Conservation (phyloP, 73 alveolate genomes). For the Tetrahymena borealis region DNA sequence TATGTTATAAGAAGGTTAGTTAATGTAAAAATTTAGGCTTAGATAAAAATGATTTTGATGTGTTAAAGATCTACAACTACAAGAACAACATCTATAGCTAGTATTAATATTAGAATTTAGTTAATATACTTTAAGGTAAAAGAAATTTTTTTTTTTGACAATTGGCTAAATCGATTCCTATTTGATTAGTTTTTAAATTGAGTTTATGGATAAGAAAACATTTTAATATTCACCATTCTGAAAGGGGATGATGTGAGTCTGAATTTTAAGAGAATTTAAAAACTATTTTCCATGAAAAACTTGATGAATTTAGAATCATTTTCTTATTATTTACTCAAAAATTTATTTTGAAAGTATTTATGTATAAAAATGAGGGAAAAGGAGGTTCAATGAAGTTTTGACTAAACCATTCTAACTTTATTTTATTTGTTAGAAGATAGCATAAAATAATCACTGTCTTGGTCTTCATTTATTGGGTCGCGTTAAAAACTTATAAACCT, state of each 20-base stretch:
- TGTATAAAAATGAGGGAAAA: background rate
- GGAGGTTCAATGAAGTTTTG: background rate
- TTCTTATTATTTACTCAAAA: background rate
- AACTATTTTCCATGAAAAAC: background rate
- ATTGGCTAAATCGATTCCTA: background rate
- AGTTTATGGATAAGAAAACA: background rate
- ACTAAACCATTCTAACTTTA: background rate
- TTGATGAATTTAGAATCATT: background rate
- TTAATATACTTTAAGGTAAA: background rate
- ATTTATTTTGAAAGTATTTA: background rate
- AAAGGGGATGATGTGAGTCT: slow-evolving; percentile 1
- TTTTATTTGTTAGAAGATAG: background rate
- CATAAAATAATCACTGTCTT: background rate
- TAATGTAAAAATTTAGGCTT: too few relatives aligned
- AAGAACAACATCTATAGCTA: too few relatives aligned
- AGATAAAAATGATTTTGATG: too few relatives aligned
- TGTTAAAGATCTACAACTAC: too few relatives aligned
- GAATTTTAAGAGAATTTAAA: background rate
- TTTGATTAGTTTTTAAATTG: background rate
- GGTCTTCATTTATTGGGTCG: background rate
- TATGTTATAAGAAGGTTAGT: too few relatives aligned
- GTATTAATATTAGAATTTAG: too few relatives aligned
- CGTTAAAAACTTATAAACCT: background rate
- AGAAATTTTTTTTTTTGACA: background rate
- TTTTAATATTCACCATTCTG: background rate